Conservation (phyloP, 2,329 filamentous ascomycete species). For the Didymella segeticola region DNA sequence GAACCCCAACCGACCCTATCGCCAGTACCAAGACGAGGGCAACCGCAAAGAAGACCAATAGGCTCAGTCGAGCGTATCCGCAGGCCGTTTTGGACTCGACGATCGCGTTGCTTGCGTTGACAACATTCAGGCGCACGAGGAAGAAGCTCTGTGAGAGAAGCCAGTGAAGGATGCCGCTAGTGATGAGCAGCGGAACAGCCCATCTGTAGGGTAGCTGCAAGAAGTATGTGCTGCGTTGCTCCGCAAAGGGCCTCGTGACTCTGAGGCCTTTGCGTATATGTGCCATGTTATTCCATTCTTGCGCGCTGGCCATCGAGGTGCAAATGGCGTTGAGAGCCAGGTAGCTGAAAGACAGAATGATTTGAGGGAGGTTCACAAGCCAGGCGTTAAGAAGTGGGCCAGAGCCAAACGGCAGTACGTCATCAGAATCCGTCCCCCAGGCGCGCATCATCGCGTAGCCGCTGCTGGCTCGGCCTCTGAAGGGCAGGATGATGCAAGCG, state of each 20-base stretch:
- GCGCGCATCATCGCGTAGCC: not conserved
- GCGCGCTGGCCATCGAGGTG: constrained; percentile 55
- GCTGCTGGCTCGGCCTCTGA: not conserved
- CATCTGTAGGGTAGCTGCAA: constrained; percentile 50
- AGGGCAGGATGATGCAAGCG: not conserved
- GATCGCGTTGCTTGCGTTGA: constrained; percentile 1
- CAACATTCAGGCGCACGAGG: constrained; percentile 35
- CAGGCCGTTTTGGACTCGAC: constrained; percentile 1
- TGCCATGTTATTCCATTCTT: constrained; percentile 56
- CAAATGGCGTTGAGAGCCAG: constrained; percentile 54
- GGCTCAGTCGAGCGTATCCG: constrained; percentile 11
- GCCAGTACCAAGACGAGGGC: constrained; percentile 71
- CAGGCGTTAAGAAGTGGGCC: constrained; percentile 31
- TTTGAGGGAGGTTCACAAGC: constrained; percentile 57
- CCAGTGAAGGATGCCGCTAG: constrained; percentile 51
- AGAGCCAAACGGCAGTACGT: not conserved
- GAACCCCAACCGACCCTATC: constrained; percentile 69
- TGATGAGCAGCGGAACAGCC: constrained; percentile 44
- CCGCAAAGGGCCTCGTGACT: constrained; percentile 38
- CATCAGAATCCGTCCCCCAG: not conserved
- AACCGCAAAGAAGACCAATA: constrained; percentile 40
- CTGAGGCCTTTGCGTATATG: constrained; percentile 42
- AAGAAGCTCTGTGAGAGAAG: constrained; percentile 55
- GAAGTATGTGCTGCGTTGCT: constrained; percentile 52
- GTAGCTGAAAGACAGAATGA: constrained; percentile 57